Evolutionary conservation across 345 rosid species (phyloP).

Genomic region (Carallia pectinifolia): DNA sequence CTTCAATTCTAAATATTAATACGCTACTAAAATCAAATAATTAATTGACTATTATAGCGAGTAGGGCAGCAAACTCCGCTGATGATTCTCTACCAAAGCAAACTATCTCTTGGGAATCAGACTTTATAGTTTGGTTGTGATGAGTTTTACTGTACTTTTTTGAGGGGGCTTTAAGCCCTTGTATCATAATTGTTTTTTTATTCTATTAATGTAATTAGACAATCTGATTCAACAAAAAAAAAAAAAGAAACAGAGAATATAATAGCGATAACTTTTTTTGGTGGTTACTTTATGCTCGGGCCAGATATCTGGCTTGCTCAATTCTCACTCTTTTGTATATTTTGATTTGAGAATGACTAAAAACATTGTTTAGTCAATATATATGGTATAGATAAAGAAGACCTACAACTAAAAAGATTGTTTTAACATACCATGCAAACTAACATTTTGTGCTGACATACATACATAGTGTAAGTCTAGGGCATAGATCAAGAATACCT

Average conservation of each 20-base stretch:
- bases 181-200: no score
- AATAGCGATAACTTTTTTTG: constrained; percentile 16
- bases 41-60: constrained; percentile 3
- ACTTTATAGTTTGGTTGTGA: no score
- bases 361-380: neutral
- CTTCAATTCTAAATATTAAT: neutral
- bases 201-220: no score
- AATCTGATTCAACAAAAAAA: no score
- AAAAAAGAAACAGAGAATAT: neutral
- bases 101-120: no score
- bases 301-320: constrained; percentile 25
- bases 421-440: neutral
- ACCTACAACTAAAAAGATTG: neutral
- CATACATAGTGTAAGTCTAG: no score
- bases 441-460: neutral
- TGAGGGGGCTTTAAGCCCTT: no score
- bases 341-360: constrained; percentile 23
- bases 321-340: constrained; percentile 6
- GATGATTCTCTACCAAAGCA: no score
- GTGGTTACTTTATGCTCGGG: constrained; percentile 39
- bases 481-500: no score
- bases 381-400: neutral
- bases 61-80: no score
- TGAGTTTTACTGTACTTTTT: no score
- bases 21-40: neutral